A percentile compares a stretch with the other conserved stretches of the same genome.
Evolutionary conservation across 2,329 filamentous ascomycete genomes (phyloP).

Genomic region (Ophiostoma australiae): DNA sequence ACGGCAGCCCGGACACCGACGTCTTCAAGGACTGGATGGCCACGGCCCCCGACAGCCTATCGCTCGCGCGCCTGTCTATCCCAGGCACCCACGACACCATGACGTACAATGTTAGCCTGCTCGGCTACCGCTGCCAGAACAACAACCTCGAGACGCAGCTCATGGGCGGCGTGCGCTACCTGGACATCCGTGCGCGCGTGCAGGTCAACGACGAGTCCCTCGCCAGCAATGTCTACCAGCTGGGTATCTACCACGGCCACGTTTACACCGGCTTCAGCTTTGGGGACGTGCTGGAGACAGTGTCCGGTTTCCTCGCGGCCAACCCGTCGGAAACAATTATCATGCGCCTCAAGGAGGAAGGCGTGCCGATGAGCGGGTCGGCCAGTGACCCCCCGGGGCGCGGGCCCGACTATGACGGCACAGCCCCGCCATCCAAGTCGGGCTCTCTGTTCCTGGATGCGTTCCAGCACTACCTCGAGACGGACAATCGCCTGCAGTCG

Average conservation of each 20-base stretch:
- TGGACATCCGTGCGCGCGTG: conserved; percentile 46
- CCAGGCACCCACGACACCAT: conserved; percentile 52
- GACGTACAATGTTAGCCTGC: conserved; percentile 41
- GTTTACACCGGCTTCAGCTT: conserved; percentile 44
- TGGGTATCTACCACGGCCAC: conserved; percentile 46
- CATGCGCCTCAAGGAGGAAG: conserved; percentile 49
- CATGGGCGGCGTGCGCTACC: conserved; percentile 44
- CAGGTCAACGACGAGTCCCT: conserved; percentile 19
- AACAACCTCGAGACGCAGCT: conserved; percentile 43
- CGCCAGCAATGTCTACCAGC: conserved; percentile 26
- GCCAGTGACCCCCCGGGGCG: conserved; percentile 22
- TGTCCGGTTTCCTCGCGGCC: conserved; percentile 44
- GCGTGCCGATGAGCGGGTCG: conserved; percentile 33
- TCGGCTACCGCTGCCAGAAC: conserved; percentile 45
- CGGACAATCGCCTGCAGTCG: conserved; percentile 35
- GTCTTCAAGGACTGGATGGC: conserved; percentile 40
- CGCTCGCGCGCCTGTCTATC: conserved; percentile 44
- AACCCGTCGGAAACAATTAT: conserved; percentile 46
- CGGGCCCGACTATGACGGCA: background rate
- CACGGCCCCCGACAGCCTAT: conserved; percentile 38
- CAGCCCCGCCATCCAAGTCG: background rate
- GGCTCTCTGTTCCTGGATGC: conserved; percentile 41
- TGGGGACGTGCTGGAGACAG: conserved; percentile 40
- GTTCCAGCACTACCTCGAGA: conserved; percentile 40
- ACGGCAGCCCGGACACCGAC: conserved; percentile 28